Evolutionary conservation across 192 early-diverging fungal genomes (phyloP).

Genomic region (Polychytrium aggregatum): DNA sequence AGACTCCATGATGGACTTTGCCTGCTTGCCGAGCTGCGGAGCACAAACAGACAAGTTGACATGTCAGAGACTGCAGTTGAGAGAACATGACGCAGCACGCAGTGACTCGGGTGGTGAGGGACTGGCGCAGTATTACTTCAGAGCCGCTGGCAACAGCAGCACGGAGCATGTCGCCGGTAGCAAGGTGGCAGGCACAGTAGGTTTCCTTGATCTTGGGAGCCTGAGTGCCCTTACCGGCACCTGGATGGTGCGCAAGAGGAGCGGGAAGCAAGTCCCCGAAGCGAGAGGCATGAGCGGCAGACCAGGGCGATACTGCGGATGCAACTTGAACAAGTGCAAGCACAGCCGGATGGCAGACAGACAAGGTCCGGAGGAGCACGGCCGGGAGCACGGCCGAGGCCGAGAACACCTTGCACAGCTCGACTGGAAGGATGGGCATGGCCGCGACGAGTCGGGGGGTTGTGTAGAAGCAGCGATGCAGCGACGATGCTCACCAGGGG

Average conservation of each 20-base stretch:
- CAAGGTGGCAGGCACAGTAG: conserved; percentile 95
- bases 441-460: too few relatives aligned
- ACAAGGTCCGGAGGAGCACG: not conserved
- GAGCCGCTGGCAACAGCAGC: conserved; percentile 89
- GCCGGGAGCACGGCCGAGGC: too few relatives aligned
- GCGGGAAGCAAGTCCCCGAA: too few relatives aligned
- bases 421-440: too few relatives aligned
- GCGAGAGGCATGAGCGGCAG: too few relatives aligned
- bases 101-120: conserved; percentile 2
- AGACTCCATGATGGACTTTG: conserved; percentile 99
- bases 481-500: conserved; percentile 60
- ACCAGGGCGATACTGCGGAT: too few relatives aligned
- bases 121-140: conserved; percentile 41
- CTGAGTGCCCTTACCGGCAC: conserved; percentile 82
- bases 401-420: too few relatives aligned
- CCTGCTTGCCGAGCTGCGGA: conserved; percentile 68
- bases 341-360: not conserved
- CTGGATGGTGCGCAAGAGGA: too few relatives aligned
- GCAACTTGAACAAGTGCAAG: conserved; percentile 1
- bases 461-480: too few relatives aligned
- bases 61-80: too few relatives aligned
- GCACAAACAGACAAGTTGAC: not conserved
- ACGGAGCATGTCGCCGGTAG: conserved; percentile 95
- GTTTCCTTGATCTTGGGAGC: conserved; percentile 91
- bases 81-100: too few relatives aligned